Conservation (phyloP, 495 filamentous ascomycete species). For the Xylaria longipes region DNA sequence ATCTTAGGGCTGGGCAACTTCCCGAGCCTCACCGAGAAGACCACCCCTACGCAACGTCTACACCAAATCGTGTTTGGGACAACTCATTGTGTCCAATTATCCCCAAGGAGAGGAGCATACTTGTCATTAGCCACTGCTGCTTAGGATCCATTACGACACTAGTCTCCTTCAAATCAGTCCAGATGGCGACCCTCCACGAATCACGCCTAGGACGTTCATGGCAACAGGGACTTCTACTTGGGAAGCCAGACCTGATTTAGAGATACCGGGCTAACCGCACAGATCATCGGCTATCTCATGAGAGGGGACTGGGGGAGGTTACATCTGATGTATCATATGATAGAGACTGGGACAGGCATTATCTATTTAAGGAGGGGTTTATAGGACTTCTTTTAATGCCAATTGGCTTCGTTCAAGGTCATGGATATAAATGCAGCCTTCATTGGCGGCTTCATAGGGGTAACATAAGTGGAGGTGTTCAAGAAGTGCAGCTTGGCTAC, state of each 20-base stretch:
- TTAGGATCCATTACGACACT: neutral
- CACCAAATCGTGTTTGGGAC: neutral
- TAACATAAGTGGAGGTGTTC: conserved; percentile 7
- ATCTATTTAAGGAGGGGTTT: conserved; percentile 25
- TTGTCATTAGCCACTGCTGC: neutral
- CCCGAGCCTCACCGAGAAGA: conserved; percentile 43
- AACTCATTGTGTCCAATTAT: neutral
- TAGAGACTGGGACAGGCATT: conserved; percentile 30
- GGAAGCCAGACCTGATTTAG: neutral
- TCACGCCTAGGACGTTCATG: neutral
- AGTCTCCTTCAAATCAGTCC: neutral
- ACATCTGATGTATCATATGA: conserved; percentile 42
- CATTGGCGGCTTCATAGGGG: conserved; percentile 30
- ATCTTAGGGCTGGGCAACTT: conserved; percentile 38
- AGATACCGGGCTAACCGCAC: conserved; percentile 7
- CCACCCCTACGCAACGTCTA: conserved; percentile 2
- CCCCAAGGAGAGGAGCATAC: neutral
- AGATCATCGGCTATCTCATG: conserved; percentile 8
- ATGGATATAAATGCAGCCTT: conserved; percentile 10
- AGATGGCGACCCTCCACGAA: neutral
- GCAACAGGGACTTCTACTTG: neutral
- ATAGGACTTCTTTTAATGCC: conserved; percentile 20
- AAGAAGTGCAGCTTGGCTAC: conserved; percentile 19
- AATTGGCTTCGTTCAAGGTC: conserved; percentile 22
- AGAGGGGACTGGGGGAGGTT: conserved; percentile 33